These are phyloP conservation scores for Veloporphyrellus conicus DNA, from an alignment of 1,284 basidiomycete species.

Conservation along the genomic window DNA sequence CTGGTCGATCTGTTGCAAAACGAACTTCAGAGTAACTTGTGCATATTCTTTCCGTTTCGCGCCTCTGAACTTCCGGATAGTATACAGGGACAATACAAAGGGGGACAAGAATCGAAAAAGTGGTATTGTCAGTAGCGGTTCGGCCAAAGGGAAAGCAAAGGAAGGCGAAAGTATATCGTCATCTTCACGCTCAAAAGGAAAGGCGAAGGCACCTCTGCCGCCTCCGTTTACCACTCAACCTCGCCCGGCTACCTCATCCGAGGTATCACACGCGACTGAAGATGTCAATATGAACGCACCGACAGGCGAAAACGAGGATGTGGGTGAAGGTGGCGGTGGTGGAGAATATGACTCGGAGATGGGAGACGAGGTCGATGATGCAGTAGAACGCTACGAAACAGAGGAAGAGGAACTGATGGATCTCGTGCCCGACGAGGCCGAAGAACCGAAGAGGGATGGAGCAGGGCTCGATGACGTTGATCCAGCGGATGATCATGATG, in stretches of 20 bases:
- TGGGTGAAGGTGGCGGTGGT: conserved; percentile 28
- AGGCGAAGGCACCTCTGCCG: conserved; percentile 34
- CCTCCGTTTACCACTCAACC: conserved; percentile 32
- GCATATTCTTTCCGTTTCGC: conserved; percentile 16
- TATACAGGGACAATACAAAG: conserved; percentile 57
- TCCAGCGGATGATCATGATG: conserved; percentile 14
- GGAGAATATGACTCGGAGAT: conserved; percentile 29
- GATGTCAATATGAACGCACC: conserved; percentile 18
- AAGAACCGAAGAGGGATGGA: conserved; percentile 33
- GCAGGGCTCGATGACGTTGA: conserved; percentile 26
- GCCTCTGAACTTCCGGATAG: conserved; percentile 32
- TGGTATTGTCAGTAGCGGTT: conserved; percentile 23
- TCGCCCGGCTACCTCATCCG: conserved; percentile 16
- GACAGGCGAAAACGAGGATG: conserved; percentile 23
- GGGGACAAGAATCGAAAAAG: conserved; percentile 50
- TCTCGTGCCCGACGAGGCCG: conserved; percentile 34
- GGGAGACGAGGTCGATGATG: conserved; percentile 32
- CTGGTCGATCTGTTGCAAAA: conserved; percentile 63
- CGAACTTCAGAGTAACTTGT: conserved; percentile 61
- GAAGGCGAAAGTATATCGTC: conserved; percentile 24
- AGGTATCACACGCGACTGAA: conserved; percentile 21
- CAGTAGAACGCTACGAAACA: conserved; percentile 31
- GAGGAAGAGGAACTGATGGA: conserved; percentile 34
- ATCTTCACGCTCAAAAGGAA: conserved; percentile 33
- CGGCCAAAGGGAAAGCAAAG: conserved; percentile 31